These are phyloP conservation scores for Selaginella tamariscina DNA, from an alignment of 75 land plant species.

Conservation along the genomic window DNA sequence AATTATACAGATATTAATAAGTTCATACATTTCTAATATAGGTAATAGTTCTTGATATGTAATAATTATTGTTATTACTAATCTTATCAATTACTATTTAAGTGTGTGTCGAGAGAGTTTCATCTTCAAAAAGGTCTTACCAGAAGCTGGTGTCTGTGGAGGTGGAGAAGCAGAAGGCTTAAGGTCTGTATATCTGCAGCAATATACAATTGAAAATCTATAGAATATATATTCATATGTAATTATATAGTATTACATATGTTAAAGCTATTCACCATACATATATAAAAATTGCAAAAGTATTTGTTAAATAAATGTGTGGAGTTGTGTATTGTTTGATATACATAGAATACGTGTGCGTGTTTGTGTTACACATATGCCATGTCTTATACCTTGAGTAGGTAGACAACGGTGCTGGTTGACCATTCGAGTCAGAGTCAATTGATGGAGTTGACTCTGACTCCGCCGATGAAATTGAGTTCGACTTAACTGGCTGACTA, in stretches of 20 bases:
- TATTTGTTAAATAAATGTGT: not conserved
- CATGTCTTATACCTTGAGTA: not conserved
- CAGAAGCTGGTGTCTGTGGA: slow-evolving; percentile 20
- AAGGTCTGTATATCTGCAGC: slow-evolving; percentile 55
- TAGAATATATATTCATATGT: not conserved
- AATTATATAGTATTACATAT: not conserved
- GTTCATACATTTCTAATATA: too few species aligned
- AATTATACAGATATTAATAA: too few species aligned
- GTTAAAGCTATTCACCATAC: not conserved
- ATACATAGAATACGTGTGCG: too few species aligned
- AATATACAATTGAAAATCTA: not conserved
- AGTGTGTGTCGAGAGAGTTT: not conserved
- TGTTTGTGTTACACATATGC: too few species aligned
- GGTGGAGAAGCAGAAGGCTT: slow-evolving; percentile 62
- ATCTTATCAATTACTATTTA: too few species aligned
- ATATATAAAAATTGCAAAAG: not conserved
- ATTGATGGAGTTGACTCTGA: not conserved
- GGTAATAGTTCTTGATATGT: too few species aligned
- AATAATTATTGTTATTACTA: not conserved
- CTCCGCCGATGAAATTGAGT: too few species aligned
- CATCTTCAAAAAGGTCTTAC: not conserved
- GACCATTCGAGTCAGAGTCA: not conserved
- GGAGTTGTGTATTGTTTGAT: too few species aligned
- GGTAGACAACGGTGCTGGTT: not conserved
- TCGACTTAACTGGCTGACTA: not conserved